Base-by-base conservation (phyloP, 129 eudicot species). In the Flaveria brownii region DNA sequence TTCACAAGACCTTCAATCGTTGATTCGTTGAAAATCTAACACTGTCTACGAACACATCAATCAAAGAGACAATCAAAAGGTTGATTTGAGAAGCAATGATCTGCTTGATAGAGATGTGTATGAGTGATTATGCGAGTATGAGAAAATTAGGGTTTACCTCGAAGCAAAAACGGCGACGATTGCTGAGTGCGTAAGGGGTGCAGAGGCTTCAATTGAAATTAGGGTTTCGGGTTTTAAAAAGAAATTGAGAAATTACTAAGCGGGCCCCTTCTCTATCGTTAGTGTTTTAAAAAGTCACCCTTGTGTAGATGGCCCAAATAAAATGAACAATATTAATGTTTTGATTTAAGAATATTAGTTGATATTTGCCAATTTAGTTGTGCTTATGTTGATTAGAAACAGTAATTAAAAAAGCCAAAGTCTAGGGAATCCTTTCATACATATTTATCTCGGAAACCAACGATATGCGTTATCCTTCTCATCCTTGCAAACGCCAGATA, bases 181-280 rank as follows among this genome's bases (percentile, higher is more conserved):
- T 77, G 81, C 82, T 69, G 82, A 57, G 76, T 28, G 71, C 45
- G 63, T 69, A 55, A 42, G 67, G 76, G 46, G 45, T 78, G 50
- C 76, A 56, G 70, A 59, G 76, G 17, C 50, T 57, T 36, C 4
- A 45, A 56, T 42, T 18, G 5, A 15, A 41, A 41, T 70, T 78
- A 78, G 82, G 82, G 82, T 78, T 78, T 78, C 63, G 71, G 2
- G 26, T 56, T 56, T 69, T 28, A 28, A 69, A 23, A 56, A 57
- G 11, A 56, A 42, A 5, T 66, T 16, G 6, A 7, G 3, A 55
- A 56, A 13, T 77, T 77, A 16, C 46, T 20, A 41, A 16, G 0
- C 4, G 45, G 60, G 52, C 14, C 81, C 74, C 60, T 77, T 47
- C 4, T 25, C 60, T 42, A 10, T 77, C 6, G 33, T 5, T 3